Conservation (phyloP, 768 basidiomycete genomes). For the Mycena maculata region DNA sequence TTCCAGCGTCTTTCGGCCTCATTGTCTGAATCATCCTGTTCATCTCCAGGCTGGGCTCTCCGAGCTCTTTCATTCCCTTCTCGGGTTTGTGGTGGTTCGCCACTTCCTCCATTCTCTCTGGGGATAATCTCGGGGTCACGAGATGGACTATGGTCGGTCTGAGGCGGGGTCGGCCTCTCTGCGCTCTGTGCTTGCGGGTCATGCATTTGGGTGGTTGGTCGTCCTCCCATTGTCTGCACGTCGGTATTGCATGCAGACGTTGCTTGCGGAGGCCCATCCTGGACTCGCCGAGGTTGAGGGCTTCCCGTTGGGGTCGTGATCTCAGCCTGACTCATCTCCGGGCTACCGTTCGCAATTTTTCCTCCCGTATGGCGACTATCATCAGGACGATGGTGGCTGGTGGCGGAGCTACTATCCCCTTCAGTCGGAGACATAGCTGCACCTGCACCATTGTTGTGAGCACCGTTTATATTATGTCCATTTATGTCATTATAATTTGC, state of each 20-base stretch:
- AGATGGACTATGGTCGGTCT: conserved; percentile 3
- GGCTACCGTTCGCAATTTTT: neutral
- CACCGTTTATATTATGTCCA: no score
- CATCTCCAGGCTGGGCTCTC: no score
- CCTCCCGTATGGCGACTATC: conserved; percentile 3
- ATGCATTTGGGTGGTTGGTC: no score
- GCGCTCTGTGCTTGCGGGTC: neutral
- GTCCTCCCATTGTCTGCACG: neutral
- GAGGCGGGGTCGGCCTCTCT: neutral
- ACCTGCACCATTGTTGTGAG: no score
- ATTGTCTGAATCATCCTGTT: no score
- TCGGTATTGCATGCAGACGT: neutral
- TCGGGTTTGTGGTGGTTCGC: no score
- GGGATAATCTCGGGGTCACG: no score
- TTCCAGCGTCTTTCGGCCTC: no score
- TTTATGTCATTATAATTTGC: no score
- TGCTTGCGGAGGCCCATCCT: neutral
- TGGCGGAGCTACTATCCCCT: conserved; percentile 12
- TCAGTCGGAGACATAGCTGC: neutral
- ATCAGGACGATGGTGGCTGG: neutral
- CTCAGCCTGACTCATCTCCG: no score
- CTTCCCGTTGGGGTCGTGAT: neutral
- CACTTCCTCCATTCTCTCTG: no score
- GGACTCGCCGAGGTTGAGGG: neutral
- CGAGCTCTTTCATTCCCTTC: no score